Evolutionary conservation across 1,284 basidiomycete species (phyloP).

Genomic region (Sporisorium scitamineum): DNA sequence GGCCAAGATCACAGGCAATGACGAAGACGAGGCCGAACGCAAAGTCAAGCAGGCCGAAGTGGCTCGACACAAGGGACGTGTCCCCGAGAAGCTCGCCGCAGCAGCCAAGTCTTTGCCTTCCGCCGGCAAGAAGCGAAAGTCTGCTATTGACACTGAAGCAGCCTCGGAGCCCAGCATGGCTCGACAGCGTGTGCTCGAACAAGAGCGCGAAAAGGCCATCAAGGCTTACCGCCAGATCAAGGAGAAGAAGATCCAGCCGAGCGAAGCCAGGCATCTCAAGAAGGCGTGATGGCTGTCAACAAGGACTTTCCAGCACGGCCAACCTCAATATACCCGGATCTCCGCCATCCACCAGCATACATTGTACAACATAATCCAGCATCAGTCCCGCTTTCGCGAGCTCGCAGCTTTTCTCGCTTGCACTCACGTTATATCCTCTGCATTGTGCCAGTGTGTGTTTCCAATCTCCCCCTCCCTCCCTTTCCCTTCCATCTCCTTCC

Average conservation of each 20-base stretch:
- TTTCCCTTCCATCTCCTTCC: not conserved
- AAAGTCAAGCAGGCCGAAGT: conserved; percentile 45
- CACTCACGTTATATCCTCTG: conserved; percentile 2
- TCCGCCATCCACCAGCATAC: conserved; percentile 7
- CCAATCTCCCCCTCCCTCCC: not conserved
- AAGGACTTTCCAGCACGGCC: not conserved
- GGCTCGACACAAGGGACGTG: conserved; percentile 43
- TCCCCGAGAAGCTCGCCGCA: conserved; percentile 25
- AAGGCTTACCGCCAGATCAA: conserved; percentile 59
- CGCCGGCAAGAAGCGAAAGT: conserved; percentile 31
- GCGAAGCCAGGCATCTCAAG: conserved; percentile 34
- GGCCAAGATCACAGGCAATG: conserved; percentile 51
- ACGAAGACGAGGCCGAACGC: conserved; percentile 47
- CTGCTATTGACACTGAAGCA: conserved; percentile 1
- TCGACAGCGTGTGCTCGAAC: conserved; percentile 56
- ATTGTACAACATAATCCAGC: conserved; percentile 40
- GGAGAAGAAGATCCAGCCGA: conserved; percentile 46
- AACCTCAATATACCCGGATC: conserved; percentile 26
- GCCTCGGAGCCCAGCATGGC: conserved; percentile 54
- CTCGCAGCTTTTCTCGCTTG: not conserved
- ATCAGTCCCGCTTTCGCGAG: conserved; percentile 5
- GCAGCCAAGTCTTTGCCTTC: not conserved
- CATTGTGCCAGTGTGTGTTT: conserved; percentile 7
- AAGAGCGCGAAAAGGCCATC: conserved; percentile 58
- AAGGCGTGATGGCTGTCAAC: conserved; percentile 14